phyloP scores from a whole-genome alignment of 768 basidiomycete species.

The Tremella mesenterica region DNA sequence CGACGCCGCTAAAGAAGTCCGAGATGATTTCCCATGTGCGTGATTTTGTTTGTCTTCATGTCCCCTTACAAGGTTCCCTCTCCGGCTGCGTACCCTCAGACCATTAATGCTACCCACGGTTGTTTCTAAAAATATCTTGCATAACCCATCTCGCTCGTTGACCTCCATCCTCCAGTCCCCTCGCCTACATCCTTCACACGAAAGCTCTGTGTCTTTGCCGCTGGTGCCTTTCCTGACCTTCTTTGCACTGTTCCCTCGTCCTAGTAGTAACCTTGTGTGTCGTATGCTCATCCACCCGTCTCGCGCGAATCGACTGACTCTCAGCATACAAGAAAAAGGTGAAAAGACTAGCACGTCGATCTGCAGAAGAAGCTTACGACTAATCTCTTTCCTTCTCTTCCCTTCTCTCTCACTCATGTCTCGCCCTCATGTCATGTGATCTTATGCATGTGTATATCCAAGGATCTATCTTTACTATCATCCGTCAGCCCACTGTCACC shows the following conservation, averaged over 20 bases:
- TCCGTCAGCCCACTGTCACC: not conserved
- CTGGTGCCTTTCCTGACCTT: no score
- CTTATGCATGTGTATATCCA: not conserved
- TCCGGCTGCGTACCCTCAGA: not conserved
- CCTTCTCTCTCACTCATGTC: not conserved
- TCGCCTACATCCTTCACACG: no score
- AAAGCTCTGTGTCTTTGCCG: no score
- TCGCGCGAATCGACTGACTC: not conserved
- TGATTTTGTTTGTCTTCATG: no score
- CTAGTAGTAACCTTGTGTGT: no score
- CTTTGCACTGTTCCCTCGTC: no score
- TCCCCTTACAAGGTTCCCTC: not conserved
- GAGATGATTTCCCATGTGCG: conserved; percentile 37
- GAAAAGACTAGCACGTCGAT: conserved; percentile 70
- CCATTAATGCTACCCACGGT: not conserved
- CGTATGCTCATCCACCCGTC: no score
- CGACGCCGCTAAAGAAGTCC: conserved; percentile 62
- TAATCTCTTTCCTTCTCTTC: conserved; percentile 40
- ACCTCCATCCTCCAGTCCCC: no score
- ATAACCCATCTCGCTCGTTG: no score
- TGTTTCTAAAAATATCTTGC: no score
- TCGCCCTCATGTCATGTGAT: not conserved
- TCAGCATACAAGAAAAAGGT: conserved; percentile 93
- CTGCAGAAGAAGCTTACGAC: conserved; percentile 82
- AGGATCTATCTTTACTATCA: not conserved